Evolutionary conservation across 306 rosid genomes (phyloP), one percentile per base, ranked within the genome.

Genomic region (Glycyrrhiza uralensis): DNA sequence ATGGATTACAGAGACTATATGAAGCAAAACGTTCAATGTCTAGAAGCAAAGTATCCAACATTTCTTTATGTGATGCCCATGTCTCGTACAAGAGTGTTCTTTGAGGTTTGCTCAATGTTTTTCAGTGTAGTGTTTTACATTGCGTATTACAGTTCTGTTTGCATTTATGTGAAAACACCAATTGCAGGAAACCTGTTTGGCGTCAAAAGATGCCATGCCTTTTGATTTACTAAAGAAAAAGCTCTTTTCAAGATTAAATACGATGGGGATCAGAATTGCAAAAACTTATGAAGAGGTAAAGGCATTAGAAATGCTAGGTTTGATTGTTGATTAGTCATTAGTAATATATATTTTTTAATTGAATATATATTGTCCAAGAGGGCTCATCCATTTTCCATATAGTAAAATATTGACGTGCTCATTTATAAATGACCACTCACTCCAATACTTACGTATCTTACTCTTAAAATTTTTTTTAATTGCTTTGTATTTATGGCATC

Each of bases 31-130:
- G 83, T 49, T 64, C 80, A 81, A 64, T 71, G 79, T 79, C 75
- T 50, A 63, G 97, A 88, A 85, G 88, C 84, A 68, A 79, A 84
- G 28, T 91, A 91, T 79, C 99, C 97, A 15, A 91, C 99, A 56
- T 94, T 94, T 86, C 95, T 94, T 42, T 94, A 94, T 72, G 99
- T 65, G 62, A 94, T 94, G 99, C 97, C 99, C 63, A 86, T 94
- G 90, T 82, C 97, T 71, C 83, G 82, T 60, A 91, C 99, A 41
- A 89, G 60, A 88, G 88, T 94, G 76, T 94, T 94, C 85, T 94
- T 91, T 72, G 99, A 94, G 99, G 99, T 94, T 79, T 42, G 86
- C 74, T 61, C 66, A 3, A 38, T 72, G 57, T 29, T 30, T 75
- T 47, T 80, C 32, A 57, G 23, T 56, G 39, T 69, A 51, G 26